A percentile compares a stretch with the other conserved stretches of the same genome.
Evolutionary conservation across 208 protist genomes (phyloP).

Genomic region (Phytomonas francai): DNA sequence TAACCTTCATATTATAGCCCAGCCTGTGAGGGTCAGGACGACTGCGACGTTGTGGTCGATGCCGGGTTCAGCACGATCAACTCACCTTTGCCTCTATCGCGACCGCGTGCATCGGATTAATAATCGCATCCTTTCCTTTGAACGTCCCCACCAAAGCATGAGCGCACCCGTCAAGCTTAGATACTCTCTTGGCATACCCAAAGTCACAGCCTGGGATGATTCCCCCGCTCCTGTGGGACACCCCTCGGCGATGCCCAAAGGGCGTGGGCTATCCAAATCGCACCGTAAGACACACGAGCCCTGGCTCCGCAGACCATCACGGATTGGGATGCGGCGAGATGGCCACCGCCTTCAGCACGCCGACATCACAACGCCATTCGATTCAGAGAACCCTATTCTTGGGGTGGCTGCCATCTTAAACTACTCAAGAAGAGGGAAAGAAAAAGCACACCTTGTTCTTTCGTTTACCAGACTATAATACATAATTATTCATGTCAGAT

Average conservation of each 20-base stretch:
- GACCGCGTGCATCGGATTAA: conserved; percentile 29
- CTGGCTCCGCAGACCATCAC: not conserved
- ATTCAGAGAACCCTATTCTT: not conserved
- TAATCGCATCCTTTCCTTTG: conserved; percentile 38
- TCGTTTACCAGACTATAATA: not conserved
- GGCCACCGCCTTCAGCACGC: too few species aligned
- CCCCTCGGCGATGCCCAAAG: too few species aligned
- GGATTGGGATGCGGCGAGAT: not conserved
- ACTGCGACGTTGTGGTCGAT: too few species aligned
- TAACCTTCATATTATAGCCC: too few species aligned
- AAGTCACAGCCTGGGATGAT: too few species aligned
- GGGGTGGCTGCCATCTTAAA: not conserved
- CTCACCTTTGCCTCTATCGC: conserved; percentile 19
- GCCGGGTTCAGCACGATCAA: too few species aligned
- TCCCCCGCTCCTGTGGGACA: too few species aligned
- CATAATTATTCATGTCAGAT: not conserved
- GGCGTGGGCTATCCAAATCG: too few species aligned
- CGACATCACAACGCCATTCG: too few species aligned
- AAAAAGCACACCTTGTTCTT: not conserved
- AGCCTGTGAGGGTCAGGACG: too few species aligned
- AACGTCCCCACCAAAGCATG: conserved; percentile 57
- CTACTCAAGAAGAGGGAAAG: not conserved
- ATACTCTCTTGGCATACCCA: conserved; percentile 34
- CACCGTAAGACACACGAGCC: not conserved
- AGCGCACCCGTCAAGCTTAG: conserved; percentile 55